Evolutionary conservation across 495 filamentous ascomycete species (phyloP), one percentile per base, ranked within the genome.

Genomic region (Aspergillus heteromorphus): DNA sequence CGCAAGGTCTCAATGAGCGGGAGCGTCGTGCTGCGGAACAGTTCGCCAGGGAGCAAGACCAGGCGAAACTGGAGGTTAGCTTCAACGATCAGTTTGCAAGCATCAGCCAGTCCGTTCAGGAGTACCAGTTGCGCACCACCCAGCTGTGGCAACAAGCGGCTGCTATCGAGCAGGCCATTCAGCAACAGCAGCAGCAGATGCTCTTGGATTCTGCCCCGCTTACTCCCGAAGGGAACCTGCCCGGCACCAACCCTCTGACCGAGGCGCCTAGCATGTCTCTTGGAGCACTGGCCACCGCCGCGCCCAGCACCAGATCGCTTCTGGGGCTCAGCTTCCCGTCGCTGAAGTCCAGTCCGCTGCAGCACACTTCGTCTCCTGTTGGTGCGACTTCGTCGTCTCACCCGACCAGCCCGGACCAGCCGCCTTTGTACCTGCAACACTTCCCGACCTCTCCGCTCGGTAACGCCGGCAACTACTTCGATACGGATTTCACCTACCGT

Each of bases 21-120:
- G 85, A 88, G 58, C 84, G 86, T 21, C 84, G 84, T 40, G 79
- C 83, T 14, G 83, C 86, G 16, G 84, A 87, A 60, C 84, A 85
- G 54, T 81, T 82, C 48, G 78, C 77, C 13, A 76, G 83, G 51
- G 80, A 87, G 57, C 76, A 84, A 50, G 86, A 91, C 30, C 79
- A 86, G 18, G 69, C 73, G 4, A 80, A 80, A 18, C 65, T 79
- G 23, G 86, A 88, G 54, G 49, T 56, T 34, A 73, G 60, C 41
- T 73, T 68, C 60, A 70, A 75, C 20, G 73, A 79, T 30, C 73
- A 78, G 56, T 69, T 81, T 40, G 58, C 61, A 2, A 74, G 66
- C 58, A 72, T 75, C 51, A 68, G 60, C 48, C 74, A 74, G 45
- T 67, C 68, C 36, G 69, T 79, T 0, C 75, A 80, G 49, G 75